A percentile compares a stretch with the other conserved stretches of the same genome.
phyloP scores from a whole-genome alignment of 305 asterid genomes.

The Nicotiana rustica region DNA sequence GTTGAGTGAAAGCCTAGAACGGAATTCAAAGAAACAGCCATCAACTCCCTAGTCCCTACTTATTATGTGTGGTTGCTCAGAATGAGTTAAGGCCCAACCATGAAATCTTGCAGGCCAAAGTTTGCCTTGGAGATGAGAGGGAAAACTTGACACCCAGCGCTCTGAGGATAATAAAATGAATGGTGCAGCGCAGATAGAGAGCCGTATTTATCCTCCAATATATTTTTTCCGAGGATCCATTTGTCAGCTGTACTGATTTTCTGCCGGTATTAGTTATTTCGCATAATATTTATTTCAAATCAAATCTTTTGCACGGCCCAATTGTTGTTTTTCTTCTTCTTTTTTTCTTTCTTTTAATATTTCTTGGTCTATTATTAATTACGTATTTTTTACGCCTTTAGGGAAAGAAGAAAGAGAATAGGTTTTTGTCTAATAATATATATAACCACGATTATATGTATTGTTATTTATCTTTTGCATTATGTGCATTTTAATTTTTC shows the following conservation, averaged over 20 bases:
- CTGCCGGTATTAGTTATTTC: too few relatives aligned
- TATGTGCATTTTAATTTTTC: too few relatives aligned
- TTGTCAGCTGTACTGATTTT: neutral
- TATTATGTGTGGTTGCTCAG: conserved; percentile 1
- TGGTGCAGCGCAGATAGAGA: neutral
- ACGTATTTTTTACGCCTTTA: too few relatives aligned
- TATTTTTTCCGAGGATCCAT: neutral
- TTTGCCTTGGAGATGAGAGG: conserved; percentile 2
- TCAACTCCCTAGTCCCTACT: neutral
- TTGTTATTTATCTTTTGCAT: too few relatives aligned
- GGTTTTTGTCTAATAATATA: too few relatives aligned
- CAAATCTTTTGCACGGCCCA: too few relatives aligned
- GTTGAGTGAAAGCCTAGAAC: conserved; percentile 15
- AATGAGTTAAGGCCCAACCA: neutral
- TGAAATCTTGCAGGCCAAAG: neutral
- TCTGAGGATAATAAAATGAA: neutral
- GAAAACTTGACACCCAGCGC: neutral
- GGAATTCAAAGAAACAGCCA: conserved; percentile 27
- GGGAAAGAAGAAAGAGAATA: too few relatives aligned
- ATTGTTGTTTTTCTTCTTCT: too few relatives aligned
- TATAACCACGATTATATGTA: too few relatives aligned
- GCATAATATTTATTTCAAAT: too few relatives aligned
- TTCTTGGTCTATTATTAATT: too few relatives aligned
- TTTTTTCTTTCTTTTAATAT: too few relatives aligned
- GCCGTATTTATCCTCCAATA: conserved; percentile 5